These are phyloP conservation scores for Xylaria polymorpha DNA, from an alignment of 2,329 filamentous ascomycete species.

Conservation along the genomic window DNA sequence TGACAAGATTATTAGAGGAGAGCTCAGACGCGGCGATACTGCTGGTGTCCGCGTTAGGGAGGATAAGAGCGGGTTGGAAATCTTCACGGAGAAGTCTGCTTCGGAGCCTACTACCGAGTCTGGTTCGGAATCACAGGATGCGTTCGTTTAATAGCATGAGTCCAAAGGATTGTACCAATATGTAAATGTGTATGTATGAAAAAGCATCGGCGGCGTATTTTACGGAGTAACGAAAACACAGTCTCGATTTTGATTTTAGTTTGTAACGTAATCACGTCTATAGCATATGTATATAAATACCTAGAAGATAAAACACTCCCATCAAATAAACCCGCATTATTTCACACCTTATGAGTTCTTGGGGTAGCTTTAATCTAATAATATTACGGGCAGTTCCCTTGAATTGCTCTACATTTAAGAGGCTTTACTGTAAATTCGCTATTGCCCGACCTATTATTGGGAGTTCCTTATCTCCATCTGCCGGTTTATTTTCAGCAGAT, in stretches of 20 bases:
- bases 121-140: conserved; percentile 6
- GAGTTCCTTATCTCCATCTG: neutral
- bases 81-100: conserved; percentile 49
- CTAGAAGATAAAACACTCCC: conserved; percentile 6
- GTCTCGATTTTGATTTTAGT: conserved; percentile 1
- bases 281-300: conserved; percentile 14
- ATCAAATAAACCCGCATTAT: neutral
- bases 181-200: conserved; percentile 1
- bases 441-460: too few relatives aligned
- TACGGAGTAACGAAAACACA: neutral
- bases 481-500: neutral
- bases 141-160: neutral
- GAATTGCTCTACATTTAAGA: neutral
- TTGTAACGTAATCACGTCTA: neutral
- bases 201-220: conserved; percentile 28
- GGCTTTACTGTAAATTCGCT: neutral
- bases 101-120: conserved; percentile 8
- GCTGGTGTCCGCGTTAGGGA: conserved; percentile 77
- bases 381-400: neutral
- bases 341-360: neutral
- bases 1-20: conserved; percentile 89
- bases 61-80: conserved; percentile 68
- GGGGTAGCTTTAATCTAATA: neutral
- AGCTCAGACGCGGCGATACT: conserved; percentile 79
- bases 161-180: conserved; percentile 1